Base-by-base conservation (phyloP, 176 grass and related monocot species). In the Avena insularis region DNA sequence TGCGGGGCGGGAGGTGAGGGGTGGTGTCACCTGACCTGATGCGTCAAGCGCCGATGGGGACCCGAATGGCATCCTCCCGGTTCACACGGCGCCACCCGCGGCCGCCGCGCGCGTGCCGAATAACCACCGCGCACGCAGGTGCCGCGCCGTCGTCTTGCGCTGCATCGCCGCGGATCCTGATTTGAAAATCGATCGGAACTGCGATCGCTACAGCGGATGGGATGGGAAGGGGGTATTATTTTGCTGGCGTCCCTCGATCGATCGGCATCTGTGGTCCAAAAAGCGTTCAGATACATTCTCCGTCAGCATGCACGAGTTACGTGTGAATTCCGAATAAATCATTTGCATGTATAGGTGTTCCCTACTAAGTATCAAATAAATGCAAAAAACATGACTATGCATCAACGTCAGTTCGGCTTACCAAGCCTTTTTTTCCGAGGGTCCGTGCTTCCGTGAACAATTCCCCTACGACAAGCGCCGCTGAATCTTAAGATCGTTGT, bases 1-100 rank as follows among this genome's bases (percentile, higher is more conserved):
- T 50, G 79, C 5, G 40, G 15, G 57, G 45, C 4, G 80, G 29
- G 64, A 40, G 80, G 80, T 85, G 83, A 66, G 46, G 13, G 73
- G 83, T 85, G 29, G 17, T 53, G 31, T 85, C 83, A 43, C 73
- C 13, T 77, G 83, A 45, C 43, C 43, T 48, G 46, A 48, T 11
- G 46, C 46, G 46, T 48, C 46, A 8, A 8, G 46, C 46, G 17
- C 56, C 82, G 83, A 76, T 51, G 45, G 47, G 3, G 83, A 78
- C 73, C 2, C 59, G 20, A 21, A 38, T 12, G 47, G 83, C 83
- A 85, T 85, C 83, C 12, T 0, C 59, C 20, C 73, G 8, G 17
- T 67, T 64, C 20, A 76, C 83, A 64, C 71, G 45, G n/a, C 45
- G 31, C 38, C 25, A 25, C 25, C 38, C 5, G 6, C 38, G 38